Conservation (phyloP, 352 stramenopile genomes). For the Blastocystis sp. region DNA sequence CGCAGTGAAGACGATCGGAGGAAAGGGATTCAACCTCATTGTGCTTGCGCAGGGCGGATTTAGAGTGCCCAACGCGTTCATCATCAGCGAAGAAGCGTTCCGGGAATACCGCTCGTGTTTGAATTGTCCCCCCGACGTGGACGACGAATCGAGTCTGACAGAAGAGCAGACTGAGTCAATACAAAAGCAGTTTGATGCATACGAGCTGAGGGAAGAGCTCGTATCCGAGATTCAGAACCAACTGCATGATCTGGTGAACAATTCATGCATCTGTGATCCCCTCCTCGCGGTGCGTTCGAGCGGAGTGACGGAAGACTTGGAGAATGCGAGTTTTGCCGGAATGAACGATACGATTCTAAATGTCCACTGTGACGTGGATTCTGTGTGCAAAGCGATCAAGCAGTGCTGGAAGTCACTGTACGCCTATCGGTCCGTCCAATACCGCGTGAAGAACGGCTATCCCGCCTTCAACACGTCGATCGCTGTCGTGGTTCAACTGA, state of each 20-base stretch:
- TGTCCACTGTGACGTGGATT: slow-evolving; percentile 32
- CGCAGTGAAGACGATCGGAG: slow-evolving; percentile 20
- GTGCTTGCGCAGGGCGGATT: slow-evolving; percentile 63
- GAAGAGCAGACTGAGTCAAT: slow-evolving; percentile 20
- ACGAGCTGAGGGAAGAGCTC: slow-evolving; percentile 53
- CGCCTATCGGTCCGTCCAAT: slow-evolving; percentile 47
- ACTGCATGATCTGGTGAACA: slow-evolving; percentile 32
- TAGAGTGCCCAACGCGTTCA: slow-evolving; percentile 52
- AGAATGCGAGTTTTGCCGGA: slow-evolving; percentile 66
- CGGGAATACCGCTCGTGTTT: neutral
- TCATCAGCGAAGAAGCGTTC: slow-evolving; percentile 59
- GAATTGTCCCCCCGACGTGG: neutral
- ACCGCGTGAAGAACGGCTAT: slow-evolving; percentile 66
- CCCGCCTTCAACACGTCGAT: slow-evolving; percentile 62
- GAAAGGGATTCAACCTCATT: slow-evolving; percentile 67
- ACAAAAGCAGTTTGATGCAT: slow-evolving; percentile 29
- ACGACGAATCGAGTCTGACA: neutral
- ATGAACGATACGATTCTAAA: slow-evolving; percentile 73
- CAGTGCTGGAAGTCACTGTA: slow-evolving; percentile 68
- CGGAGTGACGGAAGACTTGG: slow-evolving; percentile 64
- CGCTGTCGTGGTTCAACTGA: slow-evolving; percentile 66
- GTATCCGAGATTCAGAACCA: slow-evolving; percentile 52
- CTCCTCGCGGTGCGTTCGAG: slow-evolving; percentile 64
- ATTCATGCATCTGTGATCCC: slow-evolving; percentile 16
- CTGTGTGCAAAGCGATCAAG: slow-evolving; percentile 34